phyloP scores from a whole-genome alignment of 257 asterid species.

The Gynochthodes officinalis region DNA sequence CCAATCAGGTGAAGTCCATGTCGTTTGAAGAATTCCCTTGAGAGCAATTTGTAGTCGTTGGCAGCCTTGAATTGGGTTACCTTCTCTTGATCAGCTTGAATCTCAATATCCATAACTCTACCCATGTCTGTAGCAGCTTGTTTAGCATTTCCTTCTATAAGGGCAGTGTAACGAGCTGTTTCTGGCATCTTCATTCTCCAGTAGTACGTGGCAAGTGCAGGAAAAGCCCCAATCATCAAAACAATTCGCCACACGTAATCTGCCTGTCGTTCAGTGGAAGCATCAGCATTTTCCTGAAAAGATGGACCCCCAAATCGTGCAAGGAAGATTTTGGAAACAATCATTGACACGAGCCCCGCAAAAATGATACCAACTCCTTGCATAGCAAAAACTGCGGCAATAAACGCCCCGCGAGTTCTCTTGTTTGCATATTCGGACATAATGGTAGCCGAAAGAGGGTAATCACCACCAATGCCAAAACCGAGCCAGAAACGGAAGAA shows the following conservation, averaged over 20 bases:
- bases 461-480: conserved; percentile 33
- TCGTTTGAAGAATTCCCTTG: conserved; percentile 18
- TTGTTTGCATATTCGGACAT: conserved; percentile 34
- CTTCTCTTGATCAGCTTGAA: conserved; percentile 28
- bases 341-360: conserved; percentile 32
- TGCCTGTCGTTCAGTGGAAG: conserved; percentile 25
- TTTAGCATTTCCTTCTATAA: conserved; percentile 30
- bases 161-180: conserved; percentile 33
- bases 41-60: conserved; percentile 23
- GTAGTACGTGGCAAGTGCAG: conserved; percentile 28
- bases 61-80: conserved; percentile 19
- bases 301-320: neutral
- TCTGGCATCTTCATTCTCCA: conserved; percentile 40
- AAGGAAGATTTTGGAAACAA: conserved; percentile 19
- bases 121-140: conserved; percentile 34
- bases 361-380: conserved; percentile 34
- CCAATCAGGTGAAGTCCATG: conserved; percentile 32
- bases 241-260: conserved; percentile 28
- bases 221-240: conserved; percentile 30
- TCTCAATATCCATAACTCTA: conserved; percentile 20
- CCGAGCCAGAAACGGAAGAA: conserved; percentile 37
- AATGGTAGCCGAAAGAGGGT: conserved; percentile 36
- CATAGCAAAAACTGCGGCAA: conserved; percentile 36
- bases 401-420: conserved; percentile 28
- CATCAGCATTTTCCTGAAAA: neutral